Evolutionary conservation across 495 filamentous ascomycete species (phyloP).

Genomic region (Podospora pseudocomata): DNA sequence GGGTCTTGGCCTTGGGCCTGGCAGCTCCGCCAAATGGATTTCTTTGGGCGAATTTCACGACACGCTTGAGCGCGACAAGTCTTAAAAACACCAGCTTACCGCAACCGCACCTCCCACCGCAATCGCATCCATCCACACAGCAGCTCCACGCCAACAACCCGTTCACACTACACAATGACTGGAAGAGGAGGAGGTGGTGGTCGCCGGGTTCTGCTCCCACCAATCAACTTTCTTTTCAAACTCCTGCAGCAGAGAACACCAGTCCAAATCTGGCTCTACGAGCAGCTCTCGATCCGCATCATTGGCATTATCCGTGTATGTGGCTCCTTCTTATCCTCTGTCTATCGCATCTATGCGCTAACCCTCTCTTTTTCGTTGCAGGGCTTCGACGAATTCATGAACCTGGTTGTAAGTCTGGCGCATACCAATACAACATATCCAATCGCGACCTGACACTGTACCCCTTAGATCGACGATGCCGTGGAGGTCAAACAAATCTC

Average conservation of each 20-base stretch:
- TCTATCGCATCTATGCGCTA: conserved; percentile 6
- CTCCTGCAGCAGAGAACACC: conserved; percentile 82
- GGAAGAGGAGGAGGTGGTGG: conserved; percentile 73
- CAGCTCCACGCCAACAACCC: conserved; percentile 5
- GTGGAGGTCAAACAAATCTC: conserved; percentile 84
- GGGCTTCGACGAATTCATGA: conserved; percentile 95
- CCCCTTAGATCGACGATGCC: conserved; percentile 66
- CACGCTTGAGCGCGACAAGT: conserved; percentile 16
- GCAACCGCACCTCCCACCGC: conserved; percentile 5
- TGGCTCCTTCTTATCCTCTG: conserved; percentile 8
- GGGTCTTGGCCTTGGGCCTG: conserved; percentile 2
- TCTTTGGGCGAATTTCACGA: conserved; percentile 18
- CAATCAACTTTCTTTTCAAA: conserved; percentile 97
- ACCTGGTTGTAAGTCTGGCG: conserved; percentile 78
- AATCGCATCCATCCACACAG: conserved; percentile 6
- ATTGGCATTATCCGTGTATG: conserved; percentile 89
- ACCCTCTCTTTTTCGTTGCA: conserved; percentile 6
- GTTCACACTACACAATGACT: conserved; percentile 58
- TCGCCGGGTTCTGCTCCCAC: conserved; percentile 87
- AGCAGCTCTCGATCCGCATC: conserved; percentile 89
- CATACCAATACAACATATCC: neutral
- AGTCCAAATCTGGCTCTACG: conserved; percentile 93
- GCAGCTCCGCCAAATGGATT: conserved; percentile 12
- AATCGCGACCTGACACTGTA: conserved; percentile 2
- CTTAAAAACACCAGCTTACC: neutral